Percentiles rank a stretch among this genome's conserved stretches.
These are phyloP conservation scores for Chlorella vulgaris DNA, from an alignment of 139 green algal genomes.

Conservation along the genomic window DNA sequence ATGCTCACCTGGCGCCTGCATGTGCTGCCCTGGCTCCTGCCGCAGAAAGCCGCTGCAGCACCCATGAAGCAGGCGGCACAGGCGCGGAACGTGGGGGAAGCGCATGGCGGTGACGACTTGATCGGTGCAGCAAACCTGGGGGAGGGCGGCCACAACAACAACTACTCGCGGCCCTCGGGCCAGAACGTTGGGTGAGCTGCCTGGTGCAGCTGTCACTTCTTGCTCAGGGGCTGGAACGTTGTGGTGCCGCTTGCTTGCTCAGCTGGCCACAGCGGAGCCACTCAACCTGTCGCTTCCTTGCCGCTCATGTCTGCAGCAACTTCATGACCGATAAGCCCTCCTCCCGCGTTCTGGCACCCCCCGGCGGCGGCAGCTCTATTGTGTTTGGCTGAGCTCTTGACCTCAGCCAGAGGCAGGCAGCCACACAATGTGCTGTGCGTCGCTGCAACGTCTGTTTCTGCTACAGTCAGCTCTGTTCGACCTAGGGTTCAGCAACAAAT, in stretches of 20 bases:
- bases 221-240: too few species aligned
- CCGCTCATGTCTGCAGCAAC: conserved; percentile 6
- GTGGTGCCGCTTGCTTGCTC: not conserved
- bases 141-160: conserved; percentile 62
- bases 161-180: conserved; percentile 73
- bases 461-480: too few species aligned
- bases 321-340: conserved; percentile 47
- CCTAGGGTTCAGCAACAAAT: too few species aligned
- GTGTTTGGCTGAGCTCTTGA: conserved; percentile 39
- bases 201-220: not conserved
- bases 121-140: not conserved
- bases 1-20: too few species aligned
- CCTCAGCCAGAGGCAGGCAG: not conserved
- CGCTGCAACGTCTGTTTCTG: too few species aligned
- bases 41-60: too few species aligned
- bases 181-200: conserved; percentile 61
- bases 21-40: too few species aligned
- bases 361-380: conserved; percentile 53
- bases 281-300: not conserved
- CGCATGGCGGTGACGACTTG: not conserved
- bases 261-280: too few species aligned
- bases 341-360: conserved; percentile 82
- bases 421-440: too few species aligned
- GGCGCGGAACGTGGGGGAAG: not conserved
- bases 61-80: not conserved